Conservation (phyloP, 2,329 filamentous ascomycete genomes). For the Fusarium concolor region DNA sequence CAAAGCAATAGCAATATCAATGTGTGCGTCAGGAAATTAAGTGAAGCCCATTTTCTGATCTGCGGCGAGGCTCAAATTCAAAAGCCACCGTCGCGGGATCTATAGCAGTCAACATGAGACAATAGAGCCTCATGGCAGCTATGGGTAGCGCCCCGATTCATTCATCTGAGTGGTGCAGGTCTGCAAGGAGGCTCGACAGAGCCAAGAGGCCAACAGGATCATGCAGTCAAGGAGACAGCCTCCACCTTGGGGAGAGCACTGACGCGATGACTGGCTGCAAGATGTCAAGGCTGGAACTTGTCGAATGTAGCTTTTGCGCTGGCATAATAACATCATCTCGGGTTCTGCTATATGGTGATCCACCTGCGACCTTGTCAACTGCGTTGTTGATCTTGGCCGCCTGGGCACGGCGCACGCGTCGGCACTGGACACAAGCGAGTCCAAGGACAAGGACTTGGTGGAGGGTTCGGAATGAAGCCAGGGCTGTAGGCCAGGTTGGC, state of each 20-base stretch:
- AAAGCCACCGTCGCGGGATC: slow-evolving; percentile 10
- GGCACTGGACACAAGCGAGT: slow-evolving; percentile 42
- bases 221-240: neutral
- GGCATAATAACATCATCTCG: slow-evolving; percentile 41
- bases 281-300: slow-evolving; percentile 26
- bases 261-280: slow-evolving; percentile 6
- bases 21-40: slow-evolving; percentile 8
- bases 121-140: slow-evolving; percentile 29
- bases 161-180: slow-evolving; percentile 10
- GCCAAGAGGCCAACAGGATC: neutral
- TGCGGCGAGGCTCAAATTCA: slow-evolving; percentile 1
- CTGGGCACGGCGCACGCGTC: slow-evolving; percentile 42
- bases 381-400: slow-evolving; percentile 43
- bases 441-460: slow-evolving; percentile 39
- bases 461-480: slow-evolving; percentile 35
- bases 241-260: neutral
- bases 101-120: slow-evolving; percentile 17
- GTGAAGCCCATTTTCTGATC: slow-evolving; percentile 22
- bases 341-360: slow-evolving; percentile 40
- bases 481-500: slow-evolving; percentile 29
- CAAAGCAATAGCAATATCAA: slow-evolving; percentile 5
- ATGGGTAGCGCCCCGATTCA: slow-evolving; percentile 9
- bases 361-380: slow-evolving; percentile 35
- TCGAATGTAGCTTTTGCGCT: slow-evolving; percentile 36
- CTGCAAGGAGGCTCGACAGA: slow-evolving; percentile 6